Percentiles rank a stretch among this genome's conserved stretches.
These are phyloP conservation scores for Metarhizium album DNA, from an alignment of 2,329 filamentous ascomycete species.

Conservation along the genomic window DNA sequence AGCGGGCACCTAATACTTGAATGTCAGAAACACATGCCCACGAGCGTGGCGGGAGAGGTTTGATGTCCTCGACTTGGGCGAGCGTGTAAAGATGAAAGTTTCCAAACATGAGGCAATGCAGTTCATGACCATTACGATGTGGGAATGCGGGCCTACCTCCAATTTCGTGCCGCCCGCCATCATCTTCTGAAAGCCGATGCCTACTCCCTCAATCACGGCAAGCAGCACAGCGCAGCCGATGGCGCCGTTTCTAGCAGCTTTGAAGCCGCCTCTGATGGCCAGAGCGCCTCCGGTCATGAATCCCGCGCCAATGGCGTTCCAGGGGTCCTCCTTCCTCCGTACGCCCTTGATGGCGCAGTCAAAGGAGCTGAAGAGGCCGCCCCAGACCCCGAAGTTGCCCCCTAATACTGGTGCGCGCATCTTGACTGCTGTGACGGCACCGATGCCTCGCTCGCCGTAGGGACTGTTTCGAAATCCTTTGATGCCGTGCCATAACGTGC, in stretches of 20 bases:
- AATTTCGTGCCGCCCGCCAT: conserved; percentile 81
- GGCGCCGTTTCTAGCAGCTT: conserved; percentile 85
- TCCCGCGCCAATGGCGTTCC: conserved; percentile 93
- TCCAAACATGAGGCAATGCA: no score
- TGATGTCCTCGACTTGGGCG: no score
- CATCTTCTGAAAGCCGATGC: conserved; percentile 89
- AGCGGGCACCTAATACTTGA: neutral
- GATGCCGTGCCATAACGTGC: conserved; percentile 89
- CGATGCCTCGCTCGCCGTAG: conserved; percentile 89
- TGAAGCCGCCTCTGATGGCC: conserved; percentile 82
- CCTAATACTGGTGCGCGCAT: conserved; percentile 90
- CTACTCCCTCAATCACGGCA: conserved; percentile 92
- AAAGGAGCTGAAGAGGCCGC: conserved; percentile 87
- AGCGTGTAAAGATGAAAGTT: no score
- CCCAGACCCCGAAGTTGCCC: conserved; percentile 97
- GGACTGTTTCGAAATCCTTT: conserved; percentile 86
- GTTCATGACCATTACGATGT: no score
- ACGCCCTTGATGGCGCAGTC: conserved; percentile 94
- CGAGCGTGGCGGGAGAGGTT: no score
- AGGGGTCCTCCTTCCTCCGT: conserved; percentile 93
- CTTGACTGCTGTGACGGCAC: conserved; percentile 93
- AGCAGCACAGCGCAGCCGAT: conserved; percentile 92
- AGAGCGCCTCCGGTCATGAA: conserved; percentile 93
- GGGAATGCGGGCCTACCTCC: conserved; percentile 37
- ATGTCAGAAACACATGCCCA: neutral